Percentiles rank a stretch among this genome's conserved stretches.
Conservation (phyloP, 1,284 basidiomycete species). For the Ceratobasidium sp. region DNA sequence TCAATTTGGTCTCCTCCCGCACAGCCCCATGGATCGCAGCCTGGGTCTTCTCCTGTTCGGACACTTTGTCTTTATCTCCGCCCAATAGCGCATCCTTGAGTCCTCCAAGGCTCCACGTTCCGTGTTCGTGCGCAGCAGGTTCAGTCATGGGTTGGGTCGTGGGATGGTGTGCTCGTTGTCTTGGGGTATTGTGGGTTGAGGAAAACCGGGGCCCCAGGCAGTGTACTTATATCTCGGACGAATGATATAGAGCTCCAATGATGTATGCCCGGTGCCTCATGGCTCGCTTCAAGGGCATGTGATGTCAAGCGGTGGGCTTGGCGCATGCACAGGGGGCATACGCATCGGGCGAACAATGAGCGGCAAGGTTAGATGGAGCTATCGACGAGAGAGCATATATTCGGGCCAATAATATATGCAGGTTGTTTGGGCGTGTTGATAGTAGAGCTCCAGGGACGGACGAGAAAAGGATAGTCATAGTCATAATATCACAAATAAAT, state of each 20-base stretch:
- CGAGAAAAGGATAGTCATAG: conserved; percentile 7
- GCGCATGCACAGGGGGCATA: not conserved
- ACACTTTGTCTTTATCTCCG: conserved; percentile 21
- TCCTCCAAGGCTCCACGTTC: conserved; percentile 9
- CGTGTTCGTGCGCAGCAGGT: not conserved
- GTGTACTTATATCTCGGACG: conserved; percentile 20
- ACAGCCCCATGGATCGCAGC: conserved; percentile 30
- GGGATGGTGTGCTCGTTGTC: not conserved
- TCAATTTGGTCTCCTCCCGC: conserved; percentile 39
- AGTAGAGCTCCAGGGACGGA: not conserved
- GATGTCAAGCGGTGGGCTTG: conserved; percentile 21
- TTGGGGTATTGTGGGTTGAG: conserved; percentile 2
- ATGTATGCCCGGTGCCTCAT: conserved; percentile 30
- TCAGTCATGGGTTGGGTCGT: conserved; percentile 21
- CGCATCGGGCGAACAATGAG: not conserved
- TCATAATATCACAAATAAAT: conserved; percentile 27
- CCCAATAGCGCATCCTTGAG: conserved; percentile 34
- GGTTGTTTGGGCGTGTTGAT: conserved; percentile 2
- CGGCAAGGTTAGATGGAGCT: too few relatives aligned
- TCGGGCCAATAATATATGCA: not conserved
- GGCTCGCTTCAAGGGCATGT: not conserved
- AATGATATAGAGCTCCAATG: conserved; percentile 1
- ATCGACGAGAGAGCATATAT: conserved; percentile 1
- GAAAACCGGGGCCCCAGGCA: conserved; percentile 6
- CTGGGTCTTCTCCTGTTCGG: conserved; percentile 25